phyloP scores from a whole-genome alignment of 768 basidiomycete genomes.

The Mycena epipterygia region DNA sequence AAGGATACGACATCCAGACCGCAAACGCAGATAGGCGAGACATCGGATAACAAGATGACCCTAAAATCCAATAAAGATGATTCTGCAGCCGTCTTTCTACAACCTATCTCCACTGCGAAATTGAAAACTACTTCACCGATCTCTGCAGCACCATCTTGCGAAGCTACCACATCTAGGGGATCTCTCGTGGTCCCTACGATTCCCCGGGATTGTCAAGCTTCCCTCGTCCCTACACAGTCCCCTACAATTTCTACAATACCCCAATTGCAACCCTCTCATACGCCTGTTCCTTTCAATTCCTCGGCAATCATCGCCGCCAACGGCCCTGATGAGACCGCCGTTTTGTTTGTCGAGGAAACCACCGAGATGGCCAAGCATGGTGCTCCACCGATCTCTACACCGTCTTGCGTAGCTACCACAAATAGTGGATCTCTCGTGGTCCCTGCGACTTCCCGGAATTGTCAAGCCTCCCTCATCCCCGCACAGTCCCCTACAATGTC shows the following conservation, averaged over 20 bases:
- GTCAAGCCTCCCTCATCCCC: not conserved
- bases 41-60: too few relatives aligned
- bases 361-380: conserved; percentile 17
- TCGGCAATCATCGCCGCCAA: not conserved
- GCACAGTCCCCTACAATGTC: not conserved
- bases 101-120: not conserved
- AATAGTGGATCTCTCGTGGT: not conserved
- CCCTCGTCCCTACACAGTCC: too few relatives aligned
- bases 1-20: not conserved
- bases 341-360: conserved; percentile 21
- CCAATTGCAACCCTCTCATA: not conserved
- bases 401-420: not conserved
- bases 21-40: not conserved
- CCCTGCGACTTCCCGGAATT: not conserved
- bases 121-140: not conserved
- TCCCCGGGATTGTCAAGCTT: not conserved
- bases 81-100: not conserved
- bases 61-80: not conserved
- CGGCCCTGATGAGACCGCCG: conserved; percentile 9
- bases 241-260: not conserved
- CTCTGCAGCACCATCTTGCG: not conserved
- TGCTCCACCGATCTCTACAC: not conserved
- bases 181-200: not conserved
- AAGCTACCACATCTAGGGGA: not conserved
- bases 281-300: not conserved